Evolutionary conservation across 2,329 filamentous ascomycete species (phyloP), one percentile per base, ranked within the genome.

Genomic region (Fusarium redolens): DNA sequence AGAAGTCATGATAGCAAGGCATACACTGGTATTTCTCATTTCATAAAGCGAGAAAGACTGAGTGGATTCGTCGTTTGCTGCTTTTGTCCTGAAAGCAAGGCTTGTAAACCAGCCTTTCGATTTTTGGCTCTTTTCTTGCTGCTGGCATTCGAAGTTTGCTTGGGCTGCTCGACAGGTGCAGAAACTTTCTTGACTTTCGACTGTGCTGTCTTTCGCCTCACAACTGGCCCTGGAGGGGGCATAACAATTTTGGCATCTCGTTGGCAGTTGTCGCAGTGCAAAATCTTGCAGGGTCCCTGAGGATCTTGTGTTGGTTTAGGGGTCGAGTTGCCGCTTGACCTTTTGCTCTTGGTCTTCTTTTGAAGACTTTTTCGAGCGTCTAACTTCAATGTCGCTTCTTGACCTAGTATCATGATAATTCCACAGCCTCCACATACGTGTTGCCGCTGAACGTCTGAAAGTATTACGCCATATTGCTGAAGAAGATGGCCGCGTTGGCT

Each of bases 71-170:
- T 75, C 8, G 82, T 75, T 75, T 83, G 84, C 57, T 84, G 84
- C 76, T 83, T 84, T 71, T 89, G 88, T 52, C 86, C 79, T 8
- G 82, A 85, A n/a, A 93, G 82, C 44, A 93, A 79, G 56, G 90
- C 90, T 78, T 92, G 89, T n/a, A 93, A 82, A 2, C 89, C 90
- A 38, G 89, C 88, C 80, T 92, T 93, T 67, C 90, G 85, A 68
- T 83, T 88, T 81, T 90, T 92, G 37, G 90, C 88, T 55, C 90
- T 85, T 82, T 91, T 92, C 81, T 90, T 91, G 82, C 88, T 91
- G 81, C 82, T 89, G 12, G 88, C 86, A 77, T 88, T 90, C 38
- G 86, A 82, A 4, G 85, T 83, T 20, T 66, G 75, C 68, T 80
- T 75, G 77, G 84, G 57, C 80, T 63, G 56, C 25, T 75, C 75